Evolutionary conservation across 108 stramenopile genomes (phyloP), one percentile per base, ranked within the genome.

Genomic region (Pseudonitzschia pungens): DNA sequence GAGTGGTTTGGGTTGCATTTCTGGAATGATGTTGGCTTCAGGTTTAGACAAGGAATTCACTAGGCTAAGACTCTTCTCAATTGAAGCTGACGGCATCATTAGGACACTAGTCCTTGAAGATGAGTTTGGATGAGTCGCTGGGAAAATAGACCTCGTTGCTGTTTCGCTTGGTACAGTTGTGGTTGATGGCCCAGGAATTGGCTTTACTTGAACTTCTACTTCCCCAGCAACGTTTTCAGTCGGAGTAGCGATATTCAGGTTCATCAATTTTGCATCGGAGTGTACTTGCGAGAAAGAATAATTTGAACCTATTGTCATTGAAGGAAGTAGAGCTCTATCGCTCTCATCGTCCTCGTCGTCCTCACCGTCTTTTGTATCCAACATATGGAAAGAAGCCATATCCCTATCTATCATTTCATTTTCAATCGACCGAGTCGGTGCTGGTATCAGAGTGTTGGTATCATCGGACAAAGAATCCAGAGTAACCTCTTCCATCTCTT

Each of bases 201-300:
- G n/a, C 26, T 20, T 62, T 14, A 62, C 20, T 18, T 62, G 60
- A 62, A 62, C 32, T 62, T 62, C 60, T 62, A 62, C 60, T 21
- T 62, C 60, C n/a, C 36, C 60, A 15, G 32, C 16, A 62, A 33
- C 36, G 15, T 31, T 62, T 62, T 40, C 60, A 7, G 60, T 62
- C 4, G 60, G 60, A 14, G 60, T 33, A 18, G 36, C 32, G 11
- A 62, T 33, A n/a, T 33, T 29, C 20, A 62, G n/a, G 4, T 14
- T 14, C 60, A 26, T 55, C 20, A 18, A 36, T 62, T 41, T 41
- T 36, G 0, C 0, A 14, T 31, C 36, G 1, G 60, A 18, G 26
- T 33, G 36, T 31, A 62, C 60, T 40, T 41, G 60, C 32, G 60
- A 62, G 33, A 33, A 7, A 62, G 60, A 62, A 40, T 42, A 62